Conservation (phyloP, 1,284 basidiomycete genomes). For the Tetrapyrgos nigripes region DNA sequence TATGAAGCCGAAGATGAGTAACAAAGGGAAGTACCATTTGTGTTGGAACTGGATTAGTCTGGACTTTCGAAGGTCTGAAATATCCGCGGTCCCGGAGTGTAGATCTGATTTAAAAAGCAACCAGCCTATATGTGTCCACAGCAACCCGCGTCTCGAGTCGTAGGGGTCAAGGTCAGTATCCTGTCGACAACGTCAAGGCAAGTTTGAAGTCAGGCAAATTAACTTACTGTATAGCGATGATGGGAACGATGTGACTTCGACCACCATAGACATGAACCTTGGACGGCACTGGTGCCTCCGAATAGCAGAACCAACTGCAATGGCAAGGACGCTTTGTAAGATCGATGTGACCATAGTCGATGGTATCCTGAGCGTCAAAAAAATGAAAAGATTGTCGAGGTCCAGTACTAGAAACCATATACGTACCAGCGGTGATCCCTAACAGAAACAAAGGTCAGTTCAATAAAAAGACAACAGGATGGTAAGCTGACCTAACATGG, state of each 20-base stretch:
- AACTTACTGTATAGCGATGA: slow-evolving; percentile 60
- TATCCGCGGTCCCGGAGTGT: slow-evolving; percentile 79
- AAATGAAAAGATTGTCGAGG: not conserved
- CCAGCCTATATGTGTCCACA: slow-evolving; percentile 93
- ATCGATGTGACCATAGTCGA: slow-evolving; percentile 90
- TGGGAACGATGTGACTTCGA: slow-evolving; percentile 90
- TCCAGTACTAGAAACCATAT: not conserved
- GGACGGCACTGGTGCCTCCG: slow-evolving; percentile 86
- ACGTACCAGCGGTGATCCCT: slow-evolving; percentile 69
- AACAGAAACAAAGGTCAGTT: slow-evolving; percentile 24
- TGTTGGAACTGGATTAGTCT: slow-evolving; percentile 87
- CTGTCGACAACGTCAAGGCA: slow-evolving; percentile 79
- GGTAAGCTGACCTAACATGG: slow-evolving; percentile 62
- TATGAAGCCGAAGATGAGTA: slow-evolving; percentile 72
- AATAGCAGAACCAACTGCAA: slow-evolving; percentile 80
- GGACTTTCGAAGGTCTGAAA: slow-evolving; percentile 82
- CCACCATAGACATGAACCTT: slow-evolving; percentile 95
- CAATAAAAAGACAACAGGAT: slow-evolving; percentile 17
- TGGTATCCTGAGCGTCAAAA: slow-evolving; percentile 72
- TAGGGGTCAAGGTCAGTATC: slow-evolving; percentile 94
- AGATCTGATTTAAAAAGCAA: slow-evolving; percentile 85
- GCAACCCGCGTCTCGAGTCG: slow-evolving; percentile 79
- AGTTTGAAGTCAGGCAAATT: not conserved
- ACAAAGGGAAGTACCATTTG: slow-evolving; percentile 72
- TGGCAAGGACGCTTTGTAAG: slow-evolving; percentile 81